phyloP scores from a whole-genome alignment of 495 filamentous ascomycete genomes.

The Cryomyces antarcticus region DNA sequence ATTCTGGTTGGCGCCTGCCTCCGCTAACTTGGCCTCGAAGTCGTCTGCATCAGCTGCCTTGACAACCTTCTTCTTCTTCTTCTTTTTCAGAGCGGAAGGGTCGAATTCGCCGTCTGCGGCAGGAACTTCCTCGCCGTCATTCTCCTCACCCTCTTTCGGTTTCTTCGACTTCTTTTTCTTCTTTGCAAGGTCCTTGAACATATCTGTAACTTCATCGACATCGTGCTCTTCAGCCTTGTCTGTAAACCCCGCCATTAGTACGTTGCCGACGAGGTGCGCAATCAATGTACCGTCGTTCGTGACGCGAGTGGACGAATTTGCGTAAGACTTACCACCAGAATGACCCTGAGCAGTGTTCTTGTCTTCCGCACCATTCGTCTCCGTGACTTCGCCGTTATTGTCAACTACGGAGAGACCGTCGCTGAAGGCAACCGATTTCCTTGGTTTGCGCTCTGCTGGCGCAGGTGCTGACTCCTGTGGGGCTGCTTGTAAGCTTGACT shows the following conservation, averaged over 20 bases:
- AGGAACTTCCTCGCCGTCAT: conserved; percentile 31
- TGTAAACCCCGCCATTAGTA: conserved; percentile 1
- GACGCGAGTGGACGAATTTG: neutral
- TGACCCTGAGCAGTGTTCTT: conserved; percentile 51
- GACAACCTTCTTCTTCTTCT: conserved; percentile 80
- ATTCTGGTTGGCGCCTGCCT: conserved; percentile 37
- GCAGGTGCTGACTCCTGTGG: neutral
- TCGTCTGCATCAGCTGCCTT: conserved; percentile 45
- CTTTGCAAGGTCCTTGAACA: conserved; percentile 74
- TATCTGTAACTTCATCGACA: conserved; percentile 49
- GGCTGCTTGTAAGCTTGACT: neutral
- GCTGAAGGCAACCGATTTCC: conserved; percentile 82
- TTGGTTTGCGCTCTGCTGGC: conserved; percentile 32
- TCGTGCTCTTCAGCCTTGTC: conserved; percentile 32
- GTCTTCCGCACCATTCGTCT: conserved; percentile 36
- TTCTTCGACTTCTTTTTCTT: conserved; percentile 77
- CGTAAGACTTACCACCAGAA: conserved; percentile 32
- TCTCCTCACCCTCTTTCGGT: conserved; percentile 41
- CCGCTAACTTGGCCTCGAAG: conserved; percentile 63
- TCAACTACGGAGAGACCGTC: conserved; percentile 68
- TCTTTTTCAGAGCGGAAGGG: conserved; percentile 68
- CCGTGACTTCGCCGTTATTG: conserved; percentile 61
- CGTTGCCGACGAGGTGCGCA: neutral
- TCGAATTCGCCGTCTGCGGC: conserved; percentile 51
- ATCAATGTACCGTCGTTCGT: neutral